phyloP scores from a whole-genome alignment of 1,139 yeast species.

The Lodderomyces elongisporus region DNA sequence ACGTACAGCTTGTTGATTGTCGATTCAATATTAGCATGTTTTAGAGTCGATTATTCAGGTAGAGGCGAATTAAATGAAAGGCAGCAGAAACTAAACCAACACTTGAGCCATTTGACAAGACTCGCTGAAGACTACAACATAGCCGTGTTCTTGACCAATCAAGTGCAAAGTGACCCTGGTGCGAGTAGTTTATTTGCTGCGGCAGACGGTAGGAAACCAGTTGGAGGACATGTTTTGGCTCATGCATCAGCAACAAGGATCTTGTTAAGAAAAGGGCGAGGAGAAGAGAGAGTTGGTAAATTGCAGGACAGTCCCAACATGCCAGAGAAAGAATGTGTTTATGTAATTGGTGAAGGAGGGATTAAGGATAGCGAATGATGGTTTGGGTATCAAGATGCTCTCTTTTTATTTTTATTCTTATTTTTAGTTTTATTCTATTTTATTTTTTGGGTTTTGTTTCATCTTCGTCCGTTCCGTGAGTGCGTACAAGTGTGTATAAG shows the following conservation, averaged over 20 bases:
- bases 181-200: constrained; percentile 61
- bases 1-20: constrained; percentile 38
- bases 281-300: constrained; percentile 61
- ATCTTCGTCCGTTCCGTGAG: too few relatives aligned
- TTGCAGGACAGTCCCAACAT: constrained; percentile 60
- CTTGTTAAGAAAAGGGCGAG: constrained; percentile 54
- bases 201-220: constrained; percentile 62
- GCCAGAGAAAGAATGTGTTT: constrained; percentile 56
- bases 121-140: constrained; percentile 56
- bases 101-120: constrained; percentile 46
- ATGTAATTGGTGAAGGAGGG: constrained; percentile 50
- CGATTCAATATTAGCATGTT: constrained; percentile 60
- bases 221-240: constrained; percentile 62
- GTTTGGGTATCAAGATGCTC: too few relatives aligned
- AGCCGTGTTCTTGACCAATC: constrained; percentile 58
- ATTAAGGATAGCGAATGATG: constrained; percentile 39
- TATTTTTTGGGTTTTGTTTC: too few relatives aligned
- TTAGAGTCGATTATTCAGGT: constrained; percentile 56
- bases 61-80: constrained; percentile 59
- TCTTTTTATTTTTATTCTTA: too few relatives aligned
- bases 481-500: too few relatives aligned
- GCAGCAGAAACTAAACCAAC: constrained; percentile 56
- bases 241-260: constrained; percentile 63
- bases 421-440: too few relatives aligned
- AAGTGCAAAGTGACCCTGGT: constrained; percentile 66